A percentile compares a stretch with the other conserved stretches of the same genome.
Conservation (phyloP, 1,139 yeast species). For the Diutina scorzettiae region DNA sequence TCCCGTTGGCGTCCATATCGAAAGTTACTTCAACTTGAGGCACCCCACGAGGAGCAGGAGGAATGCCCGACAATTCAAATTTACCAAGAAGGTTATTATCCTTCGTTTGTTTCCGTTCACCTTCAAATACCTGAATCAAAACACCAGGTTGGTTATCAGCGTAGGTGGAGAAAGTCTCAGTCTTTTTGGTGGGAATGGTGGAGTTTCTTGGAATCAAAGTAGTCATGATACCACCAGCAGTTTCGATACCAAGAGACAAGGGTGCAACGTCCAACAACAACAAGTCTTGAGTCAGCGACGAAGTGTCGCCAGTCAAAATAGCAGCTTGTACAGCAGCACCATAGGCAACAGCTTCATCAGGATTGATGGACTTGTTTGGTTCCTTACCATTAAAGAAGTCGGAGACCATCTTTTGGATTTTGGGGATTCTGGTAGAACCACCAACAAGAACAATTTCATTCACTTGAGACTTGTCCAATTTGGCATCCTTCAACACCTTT, state of each 20-base stretch:
- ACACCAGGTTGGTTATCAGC: constrained; percentile 95
- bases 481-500: constrained; percentile 83
- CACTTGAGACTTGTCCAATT: constrained; percentile 67
- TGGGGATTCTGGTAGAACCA: constrained; percentile 97
- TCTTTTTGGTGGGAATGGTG: constrained; percentile 92
- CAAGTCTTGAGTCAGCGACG: constrained; percentile 23
- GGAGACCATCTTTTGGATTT: constrained; percentile 85
- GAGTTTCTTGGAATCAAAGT: constrained; percentile 94
- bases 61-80: constrained; percentile 89
- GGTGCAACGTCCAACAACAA: constrained; percentile 84
- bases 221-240: constrained; percentile 97
- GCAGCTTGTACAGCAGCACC: constrained; percentile 77
- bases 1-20: constrained; percentile 91
- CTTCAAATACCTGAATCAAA: constrained; percentile 90
- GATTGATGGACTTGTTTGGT: constrained; percentile 92
- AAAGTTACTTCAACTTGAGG: constrained; percentile 96
- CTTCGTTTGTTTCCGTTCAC: constrained; percentile 93
- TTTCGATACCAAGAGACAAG: constrained; percentile 90
- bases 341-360: constrained; percentile 58
- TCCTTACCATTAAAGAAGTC: constrained; percentile 83
- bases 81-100: constrained; percentile 94
- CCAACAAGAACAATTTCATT: constrained; percentile 93
- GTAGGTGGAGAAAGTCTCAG: constrained; percentile 70
- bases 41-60: constrained; percentile 97
- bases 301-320: constrained; percentile 63